These are phyloP conservation scores for Skeletonema menzelii DNA, from an alignment of 108 stramenopile species.

Conservation along the genomic window DNA sequence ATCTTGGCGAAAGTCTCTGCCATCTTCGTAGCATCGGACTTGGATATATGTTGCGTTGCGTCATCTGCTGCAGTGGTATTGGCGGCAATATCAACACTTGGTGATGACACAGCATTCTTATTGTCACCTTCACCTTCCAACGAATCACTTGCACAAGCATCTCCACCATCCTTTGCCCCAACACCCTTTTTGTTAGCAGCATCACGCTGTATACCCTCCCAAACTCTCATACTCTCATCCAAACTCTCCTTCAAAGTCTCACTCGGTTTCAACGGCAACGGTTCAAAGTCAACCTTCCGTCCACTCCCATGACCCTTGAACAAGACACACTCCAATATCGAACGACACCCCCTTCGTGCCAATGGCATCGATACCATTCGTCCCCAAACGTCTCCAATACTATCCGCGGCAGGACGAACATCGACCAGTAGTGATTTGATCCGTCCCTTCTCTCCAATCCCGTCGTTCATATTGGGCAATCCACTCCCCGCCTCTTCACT, in stretches of 20 bases:
- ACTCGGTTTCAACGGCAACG: slow-evolving; percentile 62
- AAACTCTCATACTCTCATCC: slow-evolving; percentile 70
- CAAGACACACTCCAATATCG: slow-evolving; percentile 28
- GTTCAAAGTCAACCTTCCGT: slow-evolving; percentile 56
- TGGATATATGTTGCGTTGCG: slow-evolving; percentile 29
- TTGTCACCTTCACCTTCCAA: background rate
- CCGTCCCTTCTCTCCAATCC: slow-evolving; percentile 44
- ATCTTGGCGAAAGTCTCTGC: slow-evolving; percentile 59
- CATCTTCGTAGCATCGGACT: slow-evolving; percentile 58
- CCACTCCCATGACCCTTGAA: slow-evolving; percentile 15
- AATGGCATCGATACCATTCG: slow-evolving; percentile 85
- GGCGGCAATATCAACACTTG: background rate
- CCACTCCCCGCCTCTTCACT: slow-evolving; percentile 44
- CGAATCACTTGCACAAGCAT: background rate
- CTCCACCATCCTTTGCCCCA: slow-evolving; percentile 24
- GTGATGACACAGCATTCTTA: background rate
- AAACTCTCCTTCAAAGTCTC: slow-evolving; percentile 65
- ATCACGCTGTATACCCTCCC: slow-evolving; percentile 75
- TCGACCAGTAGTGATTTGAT: slow-evolving; percentile 90
- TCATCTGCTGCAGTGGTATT: background rate
- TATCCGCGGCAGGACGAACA: slow-evolving; percentile 95
- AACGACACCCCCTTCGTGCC: slow-evolving; percentile 42
- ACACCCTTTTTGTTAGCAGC: slow-evolving; percentile 40
- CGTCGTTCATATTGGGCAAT: slow-evolving; percentile 57
- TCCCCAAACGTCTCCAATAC: slow-evolving; percentile 56